These are phyloP conservation scores for Aspergillus puulaauensis DNA, from an alignment of 2,329 filamentous ascomycete species.

Conservation along the genomic window DNA sequence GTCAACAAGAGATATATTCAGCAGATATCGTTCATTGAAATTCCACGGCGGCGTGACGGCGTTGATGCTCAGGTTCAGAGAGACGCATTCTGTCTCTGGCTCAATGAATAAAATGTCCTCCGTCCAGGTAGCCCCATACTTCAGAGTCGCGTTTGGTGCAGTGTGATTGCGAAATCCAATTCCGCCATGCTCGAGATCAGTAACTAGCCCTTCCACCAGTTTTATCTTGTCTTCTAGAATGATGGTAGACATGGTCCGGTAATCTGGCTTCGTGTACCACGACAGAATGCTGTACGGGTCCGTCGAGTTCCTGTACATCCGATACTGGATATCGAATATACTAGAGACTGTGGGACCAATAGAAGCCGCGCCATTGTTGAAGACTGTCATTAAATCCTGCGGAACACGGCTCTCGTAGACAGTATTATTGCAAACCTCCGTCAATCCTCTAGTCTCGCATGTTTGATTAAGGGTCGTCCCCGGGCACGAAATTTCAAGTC, in stretches of 20 bases:
- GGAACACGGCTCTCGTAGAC: constrained; percentile 38
- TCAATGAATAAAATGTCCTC: constrained; percentile 52
- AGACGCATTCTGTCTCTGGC: constrained; percentile 46
- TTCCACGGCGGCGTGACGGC: neutral
- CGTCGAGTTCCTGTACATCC: neutral
- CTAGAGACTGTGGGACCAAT: constrained; percentile 37
- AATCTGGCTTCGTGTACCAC: constrained; percentile 20
- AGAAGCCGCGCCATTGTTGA: constrained; percentile 35
- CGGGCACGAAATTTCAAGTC: constrained; percentile 16
- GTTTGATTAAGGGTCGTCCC: neutral
- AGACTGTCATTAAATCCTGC: constrained; percentile 33
- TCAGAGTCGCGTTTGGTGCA: constrained; percentile 28
- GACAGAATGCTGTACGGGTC: constrained; percentile 13
- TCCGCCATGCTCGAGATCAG: constrained; percentile 43
- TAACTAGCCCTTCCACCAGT: constrained; percentile 46
- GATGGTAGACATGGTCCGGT: constrained; percentile 30
- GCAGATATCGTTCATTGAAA: no score
- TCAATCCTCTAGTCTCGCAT: neutral
- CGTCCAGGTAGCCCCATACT: constrained; percentile 41
- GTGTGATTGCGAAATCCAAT: constrained; percentile 51
- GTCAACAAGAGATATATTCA: constrained; percentile 22
- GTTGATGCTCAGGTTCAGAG: constrained; percentile 33
- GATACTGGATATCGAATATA: constrained; percentile 45
- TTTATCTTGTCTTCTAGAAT: constrained; percentile 33
- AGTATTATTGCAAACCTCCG: constrained; percentile 10